phyloP scores from a whole-genome alignment of 495 filamentous ascomycete species.

The Jackrogersella multiformis region DNA sequence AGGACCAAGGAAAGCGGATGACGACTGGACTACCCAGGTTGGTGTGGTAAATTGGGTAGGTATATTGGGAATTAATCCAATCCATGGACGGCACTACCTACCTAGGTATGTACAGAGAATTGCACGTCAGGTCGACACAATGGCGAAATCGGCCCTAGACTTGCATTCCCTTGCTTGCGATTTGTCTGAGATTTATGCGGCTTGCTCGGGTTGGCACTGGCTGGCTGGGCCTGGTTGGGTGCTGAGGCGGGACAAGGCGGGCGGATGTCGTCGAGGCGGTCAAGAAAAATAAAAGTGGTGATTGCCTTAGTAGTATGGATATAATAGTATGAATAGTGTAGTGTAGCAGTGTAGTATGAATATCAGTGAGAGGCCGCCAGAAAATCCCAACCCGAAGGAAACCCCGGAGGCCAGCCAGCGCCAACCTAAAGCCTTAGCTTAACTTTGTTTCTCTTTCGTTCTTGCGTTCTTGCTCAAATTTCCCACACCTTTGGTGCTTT shows the following conservation, averaged over 20 bases:
- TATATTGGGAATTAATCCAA: neutral
- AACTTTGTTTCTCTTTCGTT: constrained; percentile 23
- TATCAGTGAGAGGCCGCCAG: no score
- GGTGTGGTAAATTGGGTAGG: constrained; percentile 1
- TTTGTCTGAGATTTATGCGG: neutral
- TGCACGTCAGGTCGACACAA: constrained; percentile 27
- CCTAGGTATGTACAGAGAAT: constrained; percentile 4
- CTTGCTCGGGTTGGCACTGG: constrained; percentile 8
- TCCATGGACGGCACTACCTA: no score
- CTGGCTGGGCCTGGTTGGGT: neutral
- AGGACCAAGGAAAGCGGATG: constrained; percentile 5
- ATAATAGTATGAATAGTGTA: no score
- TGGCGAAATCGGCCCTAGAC: constrained; percentile 39
- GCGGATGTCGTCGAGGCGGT: constrained; percentile 18
- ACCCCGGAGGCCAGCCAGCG: constrained; percentile 7
- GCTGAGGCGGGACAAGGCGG: neutral
- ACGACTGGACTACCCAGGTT: neutral
- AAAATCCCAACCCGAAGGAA: neutral
- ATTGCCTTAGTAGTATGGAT: no score
- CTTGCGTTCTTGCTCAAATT: no score
- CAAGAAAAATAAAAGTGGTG: constrained; percentile 32
- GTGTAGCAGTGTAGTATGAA: no score
- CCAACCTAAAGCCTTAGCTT: constrained; percentile 13
- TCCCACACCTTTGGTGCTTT: constrained; percentile 32
- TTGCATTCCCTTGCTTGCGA: constrained; percentile 12